phyloP scores from a whole-genome alignment of 139 green algal genomes.

The Closterium sp. region DNA sequence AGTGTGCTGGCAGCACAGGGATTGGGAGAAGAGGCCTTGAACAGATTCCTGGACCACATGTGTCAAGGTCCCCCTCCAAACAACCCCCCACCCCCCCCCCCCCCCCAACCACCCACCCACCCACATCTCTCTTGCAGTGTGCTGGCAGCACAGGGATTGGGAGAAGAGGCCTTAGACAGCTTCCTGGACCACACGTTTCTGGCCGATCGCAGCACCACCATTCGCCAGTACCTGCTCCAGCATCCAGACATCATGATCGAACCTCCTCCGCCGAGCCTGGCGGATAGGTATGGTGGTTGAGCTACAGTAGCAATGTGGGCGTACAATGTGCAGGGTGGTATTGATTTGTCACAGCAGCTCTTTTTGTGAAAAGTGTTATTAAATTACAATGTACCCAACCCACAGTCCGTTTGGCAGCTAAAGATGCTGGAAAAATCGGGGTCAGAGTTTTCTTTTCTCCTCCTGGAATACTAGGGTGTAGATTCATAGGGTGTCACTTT shows the following conservation, averaged over 20 bases:
- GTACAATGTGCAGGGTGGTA: no score
- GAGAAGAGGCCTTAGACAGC: conserved; percentile 57
- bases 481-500: no score
- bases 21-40: background rate
- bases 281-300: conserved; percentile 77
- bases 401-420: no score
- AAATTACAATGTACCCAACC: no score
- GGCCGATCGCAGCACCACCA: conserved; percentile 70
- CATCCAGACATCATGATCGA: conserved; percentile 82
- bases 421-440: no score
- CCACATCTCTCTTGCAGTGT: conserved; percentile 7
- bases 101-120: background rate
- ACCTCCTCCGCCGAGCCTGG: conserved; percentile 68
- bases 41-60: background rate
- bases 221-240: conserved; percentile 66
- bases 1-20: background rate
- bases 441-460: no score
- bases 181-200: conserved; percentile 87
- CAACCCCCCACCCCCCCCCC: background rate
- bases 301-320: background rate
- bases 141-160: conserved; percentile 22
- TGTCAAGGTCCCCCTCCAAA: background rate
- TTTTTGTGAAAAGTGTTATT: no score
- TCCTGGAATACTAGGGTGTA: no score
- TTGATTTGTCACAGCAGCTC: no score